Percentiles rank a stretch among this genome's conserved stretches.
Conservation (phyloP, 2,329 filamentous ascomycete genomes). For the Diplocarpon rosae region DNA sequence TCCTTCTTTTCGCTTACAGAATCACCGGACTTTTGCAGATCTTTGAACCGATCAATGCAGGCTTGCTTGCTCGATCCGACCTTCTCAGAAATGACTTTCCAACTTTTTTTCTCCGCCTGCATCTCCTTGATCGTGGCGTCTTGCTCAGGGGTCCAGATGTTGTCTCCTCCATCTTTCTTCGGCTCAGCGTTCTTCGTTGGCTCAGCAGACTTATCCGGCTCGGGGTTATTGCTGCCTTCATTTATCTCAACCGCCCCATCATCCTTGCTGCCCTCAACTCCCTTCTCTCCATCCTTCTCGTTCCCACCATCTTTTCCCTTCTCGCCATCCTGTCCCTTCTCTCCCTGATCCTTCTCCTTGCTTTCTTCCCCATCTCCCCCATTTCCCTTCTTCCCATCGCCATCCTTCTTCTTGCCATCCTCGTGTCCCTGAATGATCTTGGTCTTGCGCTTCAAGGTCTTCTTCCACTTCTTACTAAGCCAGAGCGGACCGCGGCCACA, state of each 20-base stretch:
- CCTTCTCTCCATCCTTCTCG: not conserved
- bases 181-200: not conserved
- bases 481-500: constrained; percentile 4
- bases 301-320: constrained; percentile 2
- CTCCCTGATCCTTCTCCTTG: not conserved
- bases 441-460: constrained; percentile 1
- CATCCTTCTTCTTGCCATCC: not conserved
- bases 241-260: not conserved
- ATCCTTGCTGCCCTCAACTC: not conserved
- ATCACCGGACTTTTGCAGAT: not conserved
- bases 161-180: constrained; percentile 1
- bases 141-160: constrained; percentile 20
- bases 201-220: not conserved
- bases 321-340: not conserved
- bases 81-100: constrained; percentile 15
- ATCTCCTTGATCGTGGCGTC: constrained; percentile 19
- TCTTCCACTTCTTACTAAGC: constrained; percentile 2
- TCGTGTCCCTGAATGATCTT: not conserved
- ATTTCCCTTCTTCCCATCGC: not conserved
- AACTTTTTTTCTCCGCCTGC: constrained; percentile 17
- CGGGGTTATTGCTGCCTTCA: not conserved
- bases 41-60: not conserved
- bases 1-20: not conserved
- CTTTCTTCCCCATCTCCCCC: not conserved
- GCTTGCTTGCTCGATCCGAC: not conserved